Conservation (phyloP, 2,329 filamentous ascomycete genomes). For the Ilyonectria sp. region DNA sequence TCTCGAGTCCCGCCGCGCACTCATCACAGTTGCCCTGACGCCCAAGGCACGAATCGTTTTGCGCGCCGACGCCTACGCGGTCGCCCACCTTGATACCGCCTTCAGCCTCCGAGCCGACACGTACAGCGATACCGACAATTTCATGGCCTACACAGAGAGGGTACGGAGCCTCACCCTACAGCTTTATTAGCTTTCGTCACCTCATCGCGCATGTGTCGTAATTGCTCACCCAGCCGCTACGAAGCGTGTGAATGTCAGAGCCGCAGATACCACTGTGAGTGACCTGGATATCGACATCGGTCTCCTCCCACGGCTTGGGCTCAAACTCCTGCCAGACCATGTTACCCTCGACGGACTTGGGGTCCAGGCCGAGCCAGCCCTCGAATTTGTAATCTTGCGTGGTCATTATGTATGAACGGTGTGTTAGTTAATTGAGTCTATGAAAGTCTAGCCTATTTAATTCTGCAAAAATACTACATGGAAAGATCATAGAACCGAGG, state of each 20-base stretch:
- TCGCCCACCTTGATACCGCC: conserved; percentile 71
- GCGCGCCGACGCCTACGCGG: conserved; percentile 75
- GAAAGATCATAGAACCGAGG: conserved; percentile 11
- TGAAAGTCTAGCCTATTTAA: not conserved
- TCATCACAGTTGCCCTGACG: conserved; percentile 57
- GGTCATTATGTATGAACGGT: not conserved
- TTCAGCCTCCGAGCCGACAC: conserved; percentile 64
- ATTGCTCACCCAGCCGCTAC: conserved; percentile 63
- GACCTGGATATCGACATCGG: conserved; percentile 75
- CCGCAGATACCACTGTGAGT: conserved; percentile 77
- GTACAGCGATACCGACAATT: conserved; percentile 72
- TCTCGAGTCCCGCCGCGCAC: conserved; percentile 58
- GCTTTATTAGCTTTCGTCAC: not conserved
- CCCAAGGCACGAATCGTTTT: conserved; percentile 68
- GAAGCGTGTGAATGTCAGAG: conserved; percentile 71
- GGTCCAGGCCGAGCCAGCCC: conserved; percentile 64
- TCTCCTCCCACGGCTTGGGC: conserved; percentile 76
- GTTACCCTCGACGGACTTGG: conserved; percentile 61
- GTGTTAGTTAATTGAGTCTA: not conserved
- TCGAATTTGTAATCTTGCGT: conserved; percentile 61
- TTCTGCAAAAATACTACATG: not conserved
- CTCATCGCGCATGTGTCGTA: too few relatives aligned
- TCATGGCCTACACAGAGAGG: conserved; percentile 75
- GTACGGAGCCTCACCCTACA: conserved; percentile 39
- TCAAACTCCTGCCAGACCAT: conserved; percentile 70